These are phyloP conservation scores for Phytophthora tubulina DNA, from an alignment of 352 stramenopile species.

Conservation along the genomic window DNA sequence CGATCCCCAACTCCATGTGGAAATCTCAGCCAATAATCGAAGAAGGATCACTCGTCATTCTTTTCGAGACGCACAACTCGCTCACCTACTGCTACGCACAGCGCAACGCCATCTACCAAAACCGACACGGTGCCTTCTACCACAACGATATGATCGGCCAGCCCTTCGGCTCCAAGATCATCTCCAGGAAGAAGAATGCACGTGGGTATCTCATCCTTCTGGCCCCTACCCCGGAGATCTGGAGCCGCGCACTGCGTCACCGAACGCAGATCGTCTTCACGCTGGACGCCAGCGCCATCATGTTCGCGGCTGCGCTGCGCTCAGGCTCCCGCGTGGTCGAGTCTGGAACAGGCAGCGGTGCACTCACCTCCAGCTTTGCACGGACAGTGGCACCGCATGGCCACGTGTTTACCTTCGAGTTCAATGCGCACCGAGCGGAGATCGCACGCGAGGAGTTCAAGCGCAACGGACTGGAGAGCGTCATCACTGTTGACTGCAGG, in stretches of 20 bases:
- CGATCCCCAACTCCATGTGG: constrained; percentile 81
- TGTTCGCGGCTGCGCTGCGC: constrained; percentile 91
- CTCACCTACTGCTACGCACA: constrained; percentile 96
- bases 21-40: constrained; percentile 58
- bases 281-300: constrained; percentile 94
- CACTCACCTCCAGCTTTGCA: constrained; percentile 94
- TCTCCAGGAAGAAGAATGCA: constrained; percentile 69
- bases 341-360: constrained; percentile 91
- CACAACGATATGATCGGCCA: constrained; percentile 97
- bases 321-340: constrained; percentile 94
- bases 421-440: constrained; percentile 94
- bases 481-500: constrained; percentile 94
- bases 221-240: constrained; percentile 97
- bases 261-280: constrained; percentile 99
- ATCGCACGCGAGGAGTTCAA: constrained; percentile 95
- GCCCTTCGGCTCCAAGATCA: constrained; percentile 84
- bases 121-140: constrained; percentile 97
- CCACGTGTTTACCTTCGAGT: constrained; percentile 98
- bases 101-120: constrained; percentile 94
- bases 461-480: constrained; percentile 89
- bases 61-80: constrained; percentile 97
- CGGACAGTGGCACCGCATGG: constrained; percentile 90
- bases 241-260: constrained; percentile 92
- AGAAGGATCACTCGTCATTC: constrained; percentile 95
- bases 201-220: constrained; percentile 95